Percentiles rank a stretch among this genome's conserved stretches.
Evolutionary conservation across 352 stramenopile genomes (phyloP).

Genomic region (Pythium graminicola): DNA sequence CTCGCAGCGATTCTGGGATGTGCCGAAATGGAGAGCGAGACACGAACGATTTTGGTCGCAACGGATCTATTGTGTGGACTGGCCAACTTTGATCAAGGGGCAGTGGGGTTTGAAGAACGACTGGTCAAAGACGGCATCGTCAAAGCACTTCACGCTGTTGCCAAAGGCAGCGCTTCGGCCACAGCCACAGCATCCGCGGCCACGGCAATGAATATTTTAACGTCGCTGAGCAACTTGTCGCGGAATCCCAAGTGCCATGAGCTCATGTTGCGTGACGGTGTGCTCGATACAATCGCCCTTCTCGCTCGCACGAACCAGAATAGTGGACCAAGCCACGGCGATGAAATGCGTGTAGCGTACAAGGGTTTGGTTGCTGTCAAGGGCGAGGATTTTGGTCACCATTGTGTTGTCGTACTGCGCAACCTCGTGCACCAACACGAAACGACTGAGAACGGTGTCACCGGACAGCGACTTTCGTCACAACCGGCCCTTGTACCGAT

Average conservation of each 20-base stretch:
- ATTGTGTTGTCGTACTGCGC: slow-evolving; percentile 54
- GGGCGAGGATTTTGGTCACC: slow-evolving; percentile 60
- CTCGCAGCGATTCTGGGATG: slow-evolving; percentile 50
- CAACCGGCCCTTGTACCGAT: slow-evolving; percentile 53
- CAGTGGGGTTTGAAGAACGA: slow-evolving; percentile 40
- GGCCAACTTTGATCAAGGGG: slow-evolving; percentile 33
- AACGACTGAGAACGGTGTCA: slow-evolving; percentile 31
- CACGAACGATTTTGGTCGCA: slow-evolving; percentile 38
- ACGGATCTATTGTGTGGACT: slow-evolving; percentile 67
- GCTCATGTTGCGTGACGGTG: slow-evolving; percentile 66
- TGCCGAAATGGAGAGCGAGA: slow-evolving; percentile 41
- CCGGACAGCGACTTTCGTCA: slow-evolving; percentile 42
- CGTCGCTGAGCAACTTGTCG: slow-evolving; percentile 60
- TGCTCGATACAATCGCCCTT: slow-evolving; percentile 44
- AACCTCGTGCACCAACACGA: slow-evolving; percentile 47
- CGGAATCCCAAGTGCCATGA: slow-evolving; percentile 55
- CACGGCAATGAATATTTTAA: slow-evolving; percentile 49
- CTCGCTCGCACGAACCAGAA: slow-evolving; percentile 26
- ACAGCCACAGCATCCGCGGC: slow-evolving; percentile 2
- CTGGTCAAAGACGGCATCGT: slow-evolving; percentile 75
- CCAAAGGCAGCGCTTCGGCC: slow-evolving; percentile 31
- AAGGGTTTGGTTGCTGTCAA: slow-evolving; percentile 53
- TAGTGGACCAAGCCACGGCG: slow-evolving; percentile 7
- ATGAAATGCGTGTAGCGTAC: slow-evolving; percentile 38
- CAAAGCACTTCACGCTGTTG: slow-evolving; percentile 50